These are phyloP conservation scores for Orbilia blumenaviensis DNA, from an alignment of 2,329 filamentous ascomycete genomes.

Conservation along the genomic window DNA sequence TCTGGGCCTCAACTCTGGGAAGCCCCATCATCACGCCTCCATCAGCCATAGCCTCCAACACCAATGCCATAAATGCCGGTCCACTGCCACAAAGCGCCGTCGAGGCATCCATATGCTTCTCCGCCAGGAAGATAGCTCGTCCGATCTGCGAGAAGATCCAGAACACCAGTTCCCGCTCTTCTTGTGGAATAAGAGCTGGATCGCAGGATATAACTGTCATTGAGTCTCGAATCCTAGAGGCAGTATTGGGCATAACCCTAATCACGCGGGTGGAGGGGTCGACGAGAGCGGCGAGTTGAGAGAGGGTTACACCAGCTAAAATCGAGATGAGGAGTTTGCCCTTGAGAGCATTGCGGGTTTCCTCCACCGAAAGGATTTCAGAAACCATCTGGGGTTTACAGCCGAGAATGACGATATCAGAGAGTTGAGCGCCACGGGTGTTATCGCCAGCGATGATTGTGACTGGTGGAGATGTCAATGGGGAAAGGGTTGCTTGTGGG, in stretches of 20 bases:
- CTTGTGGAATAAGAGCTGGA: conserved; percentile 68
- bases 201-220: conserved; percentile 80
- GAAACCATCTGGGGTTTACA: conserved; percentile 82
- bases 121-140: conserved; percentile 73
- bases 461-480: conserved; percentile 64
- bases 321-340: conserved; percentile 86
- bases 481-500: conserved; percentile 61
- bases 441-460: conserved; percentile 78
- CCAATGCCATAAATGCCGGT: conserved; percentile 78
- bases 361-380: conserved; percentile 72
- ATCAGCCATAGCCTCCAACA: conserved; percentile 79
- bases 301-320: conserved; percentile 76
- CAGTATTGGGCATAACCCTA: conserved; percentile 85
- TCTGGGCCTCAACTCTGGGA: conserved; percentile 74
- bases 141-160: conserved; percentile 83
- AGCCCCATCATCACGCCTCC: conserved; percentile 82
- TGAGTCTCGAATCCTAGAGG: conserved; percentile 75
- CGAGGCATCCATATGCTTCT: conserved; percentile 74
- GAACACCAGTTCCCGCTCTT: conserved; percentile 68
- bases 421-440: conserved; percentile 71
- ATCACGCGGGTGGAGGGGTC: conserved; percentile 70
- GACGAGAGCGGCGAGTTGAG: conserved; percentile 72
- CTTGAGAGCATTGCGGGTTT: conserved; percentile 75
- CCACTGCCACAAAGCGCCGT: conserved; percentile 79
- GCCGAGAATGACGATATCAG: conserved; percentile 78